These are phyloP conservation scores for Adansonia digitata DNA, from an alignment of 345 rosid species.

Conservation along the genomic window DNA sequence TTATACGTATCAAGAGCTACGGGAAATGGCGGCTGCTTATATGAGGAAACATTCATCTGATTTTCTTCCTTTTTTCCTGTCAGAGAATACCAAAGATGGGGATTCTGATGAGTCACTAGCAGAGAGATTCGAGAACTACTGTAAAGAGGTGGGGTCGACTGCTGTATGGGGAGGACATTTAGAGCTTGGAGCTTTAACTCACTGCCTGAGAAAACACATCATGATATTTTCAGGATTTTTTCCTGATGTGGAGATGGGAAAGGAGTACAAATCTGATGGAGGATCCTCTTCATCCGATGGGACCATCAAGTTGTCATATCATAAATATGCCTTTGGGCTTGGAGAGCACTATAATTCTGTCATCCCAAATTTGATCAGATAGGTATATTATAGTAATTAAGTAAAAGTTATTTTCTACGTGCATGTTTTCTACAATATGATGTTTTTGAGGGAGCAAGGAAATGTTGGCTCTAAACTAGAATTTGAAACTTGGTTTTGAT, in stretches of 20 bases:
- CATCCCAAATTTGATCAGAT: conserved; percentile 26
- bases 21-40: conserved; percentile 76
- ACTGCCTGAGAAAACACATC: conserved; percentile 48
- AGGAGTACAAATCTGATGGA: conserved; percentile 44
- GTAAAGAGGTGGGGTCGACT: conserved; percentile 59
- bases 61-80: conserved; percentile 34
- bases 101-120: conserved; percentile 27
- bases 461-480: conserved; percentile 1
- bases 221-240: conserved; percentile 60
- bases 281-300: conserved; percentile 16
- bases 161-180: conserved; percentile 73
- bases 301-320: conserved; percentile 49
- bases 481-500: conserved; percentile 5
- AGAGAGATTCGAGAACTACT: conserved; percentile 56
- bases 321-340: conserved; percentile 63
- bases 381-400: neutral
- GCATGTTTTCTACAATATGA: neutral
- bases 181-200: conserved; percentile 61
- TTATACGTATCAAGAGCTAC: conserved; percentile 58
- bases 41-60: conserved; percentile 59
- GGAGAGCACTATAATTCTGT: conserved; percentile 72
- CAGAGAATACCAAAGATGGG: conserved; percentile 36
- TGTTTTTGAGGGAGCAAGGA: conserved; percentile 10
- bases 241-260: conserved; percentile 77
- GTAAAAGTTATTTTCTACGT: neutral